Evolutionary conservation across 2,329 filamentous ascomycete species (phyloP), one percentile per base, ranked within the genome.

Genomic region (Alternaria triticimaculans): DNA sequence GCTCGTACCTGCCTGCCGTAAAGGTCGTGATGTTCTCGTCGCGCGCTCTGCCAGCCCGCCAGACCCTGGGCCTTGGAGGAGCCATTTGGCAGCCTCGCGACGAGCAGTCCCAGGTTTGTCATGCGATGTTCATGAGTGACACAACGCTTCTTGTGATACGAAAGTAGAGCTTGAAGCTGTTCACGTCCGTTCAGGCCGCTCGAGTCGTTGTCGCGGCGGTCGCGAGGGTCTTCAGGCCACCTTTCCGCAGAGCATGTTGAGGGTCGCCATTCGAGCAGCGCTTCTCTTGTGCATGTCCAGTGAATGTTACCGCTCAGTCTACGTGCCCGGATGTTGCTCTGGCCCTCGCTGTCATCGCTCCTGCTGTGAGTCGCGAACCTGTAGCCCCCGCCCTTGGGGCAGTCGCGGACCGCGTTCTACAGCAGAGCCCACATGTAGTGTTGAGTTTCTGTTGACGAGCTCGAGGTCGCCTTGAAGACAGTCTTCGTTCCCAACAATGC

Each of bases 91-190:
- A 37, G 18, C 28, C 28, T 21, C 20, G 21, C 14, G 6, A 6
- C 3, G 14, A n/a, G 8, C 28, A 0, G 18, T 23, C 49, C 49
- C 6, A 6, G 3, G 49, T 37, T 3, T 0, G n/a, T 51, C 49
- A 15, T 37, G 8, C 3, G 14, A 51, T 51, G 28, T 6, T 12
- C 14, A 2, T 23, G 12, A 7, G 20, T 51, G 5, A 5, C 3
- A 11, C 0, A 1, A 2, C 3, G 30, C 2, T 10, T 21, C 14
- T 2, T 30, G 20, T 23, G 28, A 51, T n/a, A 3, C 18, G 2
- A n/a, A 33, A 51, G 28, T 51, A 51, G 9, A 23, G 12, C 5
- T 14, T n/a, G 20, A 21, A 37, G 49, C 2, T 7, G 12, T n/a
- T 23, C 14, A 30, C 14, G 3, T 10, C 30, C 18, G 5, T 2